Evolutionary conservation across 164 flowering plant genomes (phyloP).

Genomic region (Amborella trichopoda): DNA sequence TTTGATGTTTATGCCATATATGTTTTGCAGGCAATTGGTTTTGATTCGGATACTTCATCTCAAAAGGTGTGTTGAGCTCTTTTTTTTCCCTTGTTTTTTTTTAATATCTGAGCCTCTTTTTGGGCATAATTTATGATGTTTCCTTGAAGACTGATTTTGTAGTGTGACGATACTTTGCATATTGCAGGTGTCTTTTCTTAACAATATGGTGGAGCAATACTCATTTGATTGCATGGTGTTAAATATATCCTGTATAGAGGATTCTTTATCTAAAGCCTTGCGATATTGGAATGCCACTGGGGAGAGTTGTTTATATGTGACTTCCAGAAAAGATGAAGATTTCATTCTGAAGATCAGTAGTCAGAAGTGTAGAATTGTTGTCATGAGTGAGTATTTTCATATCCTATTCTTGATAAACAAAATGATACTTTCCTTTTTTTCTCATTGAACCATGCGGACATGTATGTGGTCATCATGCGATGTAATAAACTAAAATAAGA

Average conservation of each 20-base stretch:
- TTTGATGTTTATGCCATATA: too few relatives aligned
- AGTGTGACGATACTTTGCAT: too few relatives aligned
- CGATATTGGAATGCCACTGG: conserved; percentile 30
- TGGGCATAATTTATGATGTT: too few relatives aligned
- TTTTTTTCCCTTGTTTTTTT: too few relatives aligned
- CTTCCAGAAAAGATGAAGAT: conserved; percentile 22
- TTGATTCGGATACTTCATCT: too few relatives aligned
- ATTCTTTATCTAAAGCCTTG: conserved; percentile 14
- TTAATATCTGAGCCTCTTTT: too few relatives aligned
- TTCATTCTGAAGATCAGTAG: conserved; percentile 14
- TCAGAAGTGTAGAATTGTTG: conserved; percentile 24
- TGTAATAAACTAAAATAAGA: neutral
- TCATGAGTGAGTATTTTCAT: conserved; percentile 29
- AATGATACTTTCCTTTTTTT: too few relatives aligned
- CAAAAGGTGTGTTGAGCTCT: too few relatives aligned
- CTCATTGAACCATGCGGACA: too few relatives aligned
- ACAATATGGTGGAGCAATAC: conserved; percentile 18
- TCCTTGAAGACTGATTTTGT: too few relatives aligned
- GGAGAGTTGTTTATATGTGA: conserved; percentile 30
- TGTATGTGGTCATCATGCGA: neutral
- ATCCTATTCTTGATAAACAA: neutral
- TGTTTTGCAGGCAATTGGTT: too few relatives aligned
- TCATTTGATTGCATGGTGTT: conserved; percentile 29
- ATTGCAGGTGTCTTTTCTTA: conserved; percentile 29
- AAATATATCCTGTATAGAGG: conserved; percentile 22